Base-by-base conservation (phyloP, 257 asterid genomes). In the Perilla frutescens region DNA sequence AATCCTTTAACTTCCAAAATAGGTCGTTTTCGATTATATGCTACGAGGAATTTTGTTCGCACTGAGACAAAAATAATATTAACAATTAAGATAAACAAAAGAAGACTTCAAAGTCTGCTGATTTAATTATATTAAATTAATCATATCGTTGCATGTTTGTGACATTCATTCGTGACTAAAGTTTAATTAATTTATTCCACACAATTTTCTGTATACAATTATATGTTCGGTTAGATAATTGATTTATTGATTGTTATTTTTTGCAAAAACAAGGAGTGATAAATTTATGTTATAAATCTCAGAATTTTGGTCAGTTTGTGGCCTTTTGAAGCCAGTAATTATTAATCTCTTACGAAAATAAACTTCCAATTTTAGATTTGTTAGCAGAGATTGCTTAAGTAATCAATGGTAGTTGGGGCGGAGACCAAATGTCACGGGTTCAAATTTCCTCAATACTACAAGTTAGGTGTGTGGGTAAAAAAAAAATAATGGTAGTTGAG, bases 1-100 rank as follows among this genome's bases (percentile, higher is more conserved):
- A 73, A 75, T 67, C 37, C 49, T 12, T n/a, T 11, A 45, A 49
- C 3, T 59, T 50, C 44, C 56, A 41, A 70, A 58, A 68, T 15
- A 69, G 26, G 44, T 69, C 65, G 29, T 12, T 55, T 69, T 69
- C 74, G 12, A 29, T 66, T 41, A 49, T n/a, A 67, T 37, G 44
- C 61, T 31, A 2, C 5, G 32, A 37, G 63, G 70, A 62, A 26
- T 75, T 58, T 75, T 58, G 31, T 54, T 75, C 4, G 41, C 6
- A 48, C 13, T 4, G 37, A 7, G 63, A 66, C 68, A 43, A 64
- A 74, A 74, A 13, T 0, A 8, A 56, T 36, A 12, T 9, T 41
- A 44, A 4, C 7, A 63, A 53, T 37, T 15, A 26, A 29, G 2
- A 47, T 34, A n/a, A 50, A 51, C 8, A 2, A 29, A 20, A 9